Evolutionary conservation across 331 rosid species (phyloP), one percentile per base, ranked within the genome.

Genomic region (Stylosanthes scabra): DNA sequence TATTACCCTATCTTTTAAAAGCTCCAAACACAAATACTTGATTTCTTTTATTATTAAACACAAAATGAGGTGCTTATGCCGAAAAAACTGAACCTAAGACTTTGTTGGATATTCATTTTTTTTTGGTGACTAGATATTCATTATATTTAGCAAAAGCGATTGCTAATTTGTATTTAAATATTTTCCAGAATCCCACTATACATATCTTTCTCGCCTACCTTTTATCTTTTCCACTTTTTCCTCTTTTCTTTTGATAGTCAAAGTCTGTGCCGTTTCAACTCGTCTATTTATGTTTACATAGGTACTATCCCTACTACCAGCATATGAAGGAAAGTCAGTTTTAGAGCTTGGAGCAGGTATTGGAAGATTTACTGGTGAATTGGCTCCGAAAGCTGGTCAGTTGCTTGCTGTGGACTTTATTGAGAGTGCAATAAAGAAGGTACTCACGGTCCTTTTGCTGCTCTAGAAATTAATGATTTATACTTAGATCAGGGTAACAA

Each of bases 391-490:
- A 75, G 93, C 97, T 40, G 93, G 88, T 74, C 97, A 91, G 56
- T 79, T 94, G 79, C 62, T 94, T 77, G 97, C 97, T 39, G 67
- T 94, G 57, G 98, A 94, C 76, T 94, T 94, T 89, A 94, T 94
- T 67, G 90, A 94, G 40, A 86, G 87, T 72, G 98, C 88, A 68
- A 88, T 94, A 51, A 94, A 88, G 81, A 94, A 91, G 98, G 98
- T 91, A 68, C 64, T 10, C 7, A 25, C 20, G 11, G 8, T 74
- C 72, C 41, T 39, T 39, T 50, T 55, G 13, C 37, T 62, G 51
- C 54, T 67, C 39, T 47, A 68, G 61, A 63, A 46, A 59, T 28
- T 59, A 7, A 60, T 41, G 57, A 40, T 63, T 68, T 64, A 76
- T 68, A 63, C 46, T 62, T 68, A 63, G 72, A 64, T 57, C 54